These are phyloP conservation scores for Auxenochlorella protothecoides DNA, from an alignment of 139 green algal genomes.

Conservation along the genomic window DNA sequence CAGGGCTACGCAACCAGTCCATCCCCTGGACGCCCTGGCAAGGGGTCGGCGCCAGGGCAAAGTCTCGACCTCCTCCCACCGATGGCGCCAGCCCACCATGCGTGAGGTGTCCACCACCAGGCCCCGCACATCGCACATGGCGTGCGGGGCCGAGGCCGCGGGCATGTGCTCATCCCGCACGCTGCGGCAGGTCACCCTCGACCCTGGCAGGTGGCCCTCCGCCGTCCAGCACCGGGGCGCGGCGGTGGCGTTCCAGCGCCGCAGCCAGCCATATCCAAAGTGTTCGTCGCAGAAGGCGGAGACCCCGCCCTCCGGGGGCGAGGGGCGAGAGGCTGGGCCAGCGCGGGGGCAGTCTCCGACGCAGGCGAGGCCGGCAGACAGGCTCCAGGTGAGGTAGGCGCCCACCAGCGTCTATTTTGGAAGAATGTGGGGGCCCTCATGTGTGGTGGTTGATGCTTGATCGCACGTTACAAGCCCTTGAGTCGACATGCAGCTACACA, in stretches of 20 bases:
- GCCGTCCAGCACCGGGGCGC: constrained; percentile 10
- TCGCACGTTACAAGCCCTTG: too few species aligned
- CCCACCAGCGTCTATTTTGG: too few species aligned
- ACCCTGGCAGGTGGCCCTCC: background rate
- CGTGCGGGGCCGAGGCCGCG: background rate
- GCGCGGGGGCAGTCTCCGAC: background rate
- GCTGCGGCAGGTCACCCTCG: background rate
- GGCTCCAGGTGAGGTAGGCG: background rate
- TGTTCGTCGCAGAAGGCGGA: constrained; percentile 16
- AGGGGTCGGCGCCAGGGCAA: constrained; percentile 15
- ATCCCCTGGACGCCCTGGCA: background rate
- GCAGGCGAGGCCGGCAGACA: background rate
- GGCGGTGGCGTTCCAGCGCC: constrained; percentile 11
- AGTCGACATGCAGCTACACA: too few species aligned
- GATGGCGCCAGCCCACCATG: background rate
- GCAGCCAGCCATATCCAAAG: constrained; percentile 21
- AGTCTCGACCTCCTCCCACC: background rate
- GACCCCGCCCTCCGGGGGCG: too few species aligned
- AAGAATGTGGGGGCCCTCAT: too few species aligned
- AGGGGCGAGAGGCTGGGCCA: too few species aligned
- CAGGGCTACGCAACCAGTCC: background rate
- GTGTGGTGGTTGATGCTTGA: too few species aligned
- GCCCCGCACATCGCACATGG: too few species aligned
- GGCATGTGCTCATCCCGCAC: background rate
- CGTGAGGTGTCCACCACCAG: background rate